Base-by-base conservation (phyloP, 495 filamentous ascomycete species). In the Daldinia decipiens region DNA sequence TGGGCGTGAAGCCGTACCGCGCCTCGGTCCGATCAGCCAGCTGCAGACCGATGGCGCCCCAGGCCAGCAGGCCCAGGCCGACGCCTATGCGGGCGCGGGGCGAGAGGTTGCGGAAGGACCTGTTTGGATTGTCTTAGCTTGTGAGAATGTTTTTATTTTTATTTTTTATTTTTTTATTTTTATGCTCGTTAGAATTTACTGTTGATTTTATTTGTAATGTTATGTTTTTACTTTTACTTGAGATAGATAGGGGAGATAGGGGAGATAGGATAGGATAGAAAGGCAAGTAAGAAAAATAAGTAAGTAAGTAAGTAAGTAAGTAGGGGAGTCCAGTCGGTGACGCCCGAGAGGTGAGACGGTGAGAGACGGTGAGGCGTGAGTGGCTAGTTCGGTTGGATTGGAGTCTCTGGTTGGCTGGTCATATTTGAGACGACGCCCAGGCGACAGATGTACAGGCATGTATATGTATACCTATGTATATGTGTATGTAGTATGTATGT, bases 21-120 rank as follows among this genome's bases (percentile, higher is more conserved):
- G 81, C 78, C 64, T 83, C 83, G 36, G 77, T 72, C 61, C 74
- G 77, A 71, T 82, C 81, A 31, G 74, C 71, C 9, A 83, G 47
- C 17, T 79, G 74, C 38, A 82, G 77, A 12, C 83, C 83, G 39
- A 80, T 67, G 43, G 71, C 51, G 17, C 83, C 82, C 83, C 83
- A 85, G 45, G 74, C 70, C 21, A 84, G 45, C 50, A 85, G 64
- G 54, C 77, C 79, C n/a, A 75, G 68, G 47, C 83, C 82, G 54
- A 84, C 68, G 50, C 74, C 78, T 29, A 80, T 56, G 56, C 77
- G 79, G 40, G 77, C 58, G 53, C 71, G 78, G 15, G 78, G 73
- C 11, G 79, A 74, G 21, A 85, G 79, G 59, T 77, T 78, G 47
- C 68, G 77, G 70, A 81, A 84, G 13, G 75, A 65, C 68, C 71